These are phyloP conservation scores for Thelonectria blattea DNA, from an alignment of 2,329 filamentous ascomycete genomes.

Conservation along the genomic window DNA sequence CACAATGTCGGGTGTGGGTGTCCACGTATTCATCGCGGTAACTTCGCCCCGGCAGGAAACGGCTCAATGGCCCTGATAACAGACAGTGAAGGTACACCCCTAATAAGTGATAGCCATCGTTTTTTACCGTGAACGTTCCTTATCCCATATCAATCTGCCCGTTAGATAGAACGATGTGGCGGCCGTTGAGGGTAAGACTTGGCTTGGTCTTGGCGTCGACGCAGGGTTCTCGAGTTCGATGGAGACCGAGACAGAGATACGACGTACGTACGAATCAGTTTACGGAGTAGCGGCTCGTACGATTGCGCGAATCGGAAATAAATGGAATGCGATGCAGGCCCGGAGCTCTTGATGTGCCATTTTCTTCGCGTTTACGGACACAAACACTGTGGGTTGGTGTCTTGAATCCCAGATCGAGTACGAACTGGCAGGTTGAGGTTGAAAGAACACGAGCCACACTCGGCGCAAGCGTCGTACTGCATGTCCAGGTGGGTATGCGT, in stretches of 20 bases:
- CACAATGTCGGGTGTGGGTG: too few species aligned
- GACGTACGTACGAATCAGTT: slow-evolving; percentile 1
- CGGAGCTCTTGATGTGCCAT: slow-evolving; percentile 1
- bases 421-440: slow-evolving; percentile 4
- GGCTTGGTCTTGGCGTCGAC: neutral
- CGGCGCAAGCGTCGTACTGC: slow-evolving; percentile 20
- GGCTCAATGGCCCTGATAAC: too few species aligned
- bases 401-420: slow-evolving; percentile 4
- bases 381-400: neutral
- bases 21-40: too few species aligned
- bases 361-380: too few species aligned
- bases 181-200: neutral
- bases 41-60: too few species aligned
- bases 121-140: too few species aligned
- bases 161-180: too few species aligned
- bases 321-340: slow-evolving; percentile 21
- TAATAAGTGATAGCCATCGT: too few species aligned
- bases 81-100: too few species aligned
- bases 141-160: too few species aligned
- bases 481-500: slow-evolving; percentile 14
- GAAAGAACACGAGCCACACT: slow-evolving; percentile 19
- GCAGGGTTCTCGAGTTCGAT: slow-evolving; percentile 11
- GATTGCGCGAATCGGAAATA: slow-evolving; percentile 10
- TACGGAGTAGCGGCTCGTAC: slow-evolving; percentile 6
- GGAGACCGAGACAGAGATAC: slow-evolving; percentile 15